Evolutionary conservation across 352 stramenopile species (phyloP).

Genomic region (Plasmopara viticola): DNA sequence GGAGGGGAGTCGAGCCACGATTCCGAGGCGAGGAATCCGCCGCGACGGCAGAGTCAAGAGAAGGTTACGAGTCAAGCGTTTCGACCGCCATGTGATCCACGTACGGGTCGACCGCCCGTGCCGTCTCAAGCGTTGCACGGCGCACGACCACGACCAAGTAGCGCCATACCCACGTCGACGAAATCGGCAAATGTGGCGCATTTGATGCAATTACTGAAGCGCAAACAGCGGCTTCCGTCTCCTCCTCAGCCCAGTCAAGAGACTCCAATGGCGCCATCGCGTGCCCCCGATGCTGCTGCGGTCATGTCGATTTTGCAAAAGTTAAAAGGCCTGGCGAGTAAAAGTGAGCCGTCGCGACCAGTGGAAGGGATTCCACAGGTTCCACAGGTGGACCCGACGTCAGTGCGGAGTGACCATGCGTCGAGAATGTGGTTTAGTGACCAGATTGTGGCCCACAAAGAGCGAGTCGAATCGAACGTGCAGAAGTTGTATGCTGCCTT

Average conservation of each 20-base stretch:
- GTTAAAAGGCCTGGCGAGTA: slow-evolving; percentile 51
- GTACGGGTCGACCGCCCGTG: slow-evolving; percentile 9
- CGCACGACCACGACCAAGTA: not conserved
- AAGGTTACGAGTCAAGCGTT: slow-evolving; percentile 10
- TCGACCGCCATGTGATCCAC: slow-evolving; percentile 22
- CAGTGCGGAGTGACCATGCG: slow-evolving; percentile 28
- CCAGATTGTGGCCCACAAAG: slow-evolving; percentile 75
- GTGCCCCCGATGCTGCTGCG: slow-evolving; percentile 50
- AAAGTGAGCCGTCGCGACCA: slow-evolving; percentile 7
- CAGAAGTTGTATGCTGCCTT: slow-evolving; percentile 81
- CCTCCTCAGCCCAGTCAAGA: slow-evolving; percentile 23
- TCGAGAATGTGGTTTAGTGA: slow-evolving; percentile 86
- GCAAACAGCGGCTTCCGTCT: slow-evolving; percentile 40
- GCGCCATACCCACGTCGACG: not conserved
- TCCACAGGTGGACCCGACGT: slow-evolving; percentile 11
- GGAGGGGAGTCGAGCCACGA: too few species aligned
- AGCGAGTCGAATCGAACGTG: slow-evolving; percentile 79
- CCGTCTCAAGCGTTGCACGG: not conserved
- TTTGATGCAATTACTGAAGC: slow-evolving; percentile 78
- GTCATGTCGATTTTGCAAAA: slow-evolving; percentile 86
- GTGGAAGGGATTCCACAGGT: slow-evolving; percentile 2
- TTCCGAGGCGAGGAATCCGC: too few species aligned
- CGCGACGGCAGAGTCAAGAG: too few species aligned
- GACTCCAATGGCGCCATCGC: slow-evolving; percentile 55
- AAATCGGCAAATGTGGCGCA: slow-evolving; percentile 75